phyloP scores from a whole-genome alignment of 164 flowering plant species.

The Cinnamomum chago region DNA sequence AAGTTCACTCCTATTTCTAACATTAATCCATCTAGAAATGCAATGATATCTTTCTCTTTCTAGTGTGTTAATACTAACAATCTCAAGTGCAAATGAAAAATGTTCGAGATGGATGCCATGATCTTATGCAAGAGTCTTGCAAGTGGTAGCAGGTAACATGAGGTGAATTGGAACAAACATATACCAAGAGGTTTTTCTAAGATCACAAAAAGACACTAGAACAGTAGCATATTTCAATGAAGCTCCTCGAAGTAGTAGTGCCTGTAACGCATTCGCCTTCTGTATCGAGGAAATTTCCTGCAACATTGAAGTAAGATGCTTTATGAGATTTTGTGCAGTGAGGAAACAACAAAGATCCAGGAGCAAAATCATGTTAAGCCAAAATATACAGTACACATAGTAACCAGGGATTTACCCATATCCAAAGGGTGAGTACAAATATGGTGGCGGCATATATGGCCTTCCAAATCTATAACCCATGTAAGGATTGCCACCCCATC shows the following conservation, averaged over 20 bases:
- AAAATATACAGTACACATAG: background rate
- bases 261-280: constrained; percentile 52
- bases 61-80: too few relatives aligned
- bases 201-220: too few relatives aligned
- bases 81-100: too few relatives aligned
- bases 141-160: too few relatives aligned
- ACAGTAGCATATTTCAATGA: background rate
- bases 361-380: background rate
- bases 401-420: constrained; percentile 13
- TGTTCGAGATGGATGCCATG: too few relatives aligned
- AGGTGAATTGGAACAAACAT: too few relatives aligned
- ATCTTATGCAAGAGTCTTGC: too few relatives aligned
- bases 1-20: too few relatives aligned
- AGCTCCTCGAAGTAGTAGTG: constrained; percentile 36
- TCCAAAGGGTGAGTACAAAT: constrained; percentile 14
- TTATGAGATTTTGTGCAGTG: background rate
- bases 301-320: constrained; percentile 5
- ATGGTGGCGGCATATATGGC: constrained; percentile 10
- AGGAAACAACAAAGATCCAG: background rate
- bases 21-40: too few relatives aligned
- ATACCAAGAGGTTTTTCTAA: too few relatives aligned
- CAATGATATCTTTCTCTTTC: too few relatives aligned
- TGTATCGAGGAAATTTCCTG: constrained; percentile 62
- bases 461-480: constrained; percentile 2
- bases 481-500: constrained; percentile 10